Base-by-base conservation (phyloP, 495 filamentous ascomycete species). In the Penicillium antarcticum region DNA sequence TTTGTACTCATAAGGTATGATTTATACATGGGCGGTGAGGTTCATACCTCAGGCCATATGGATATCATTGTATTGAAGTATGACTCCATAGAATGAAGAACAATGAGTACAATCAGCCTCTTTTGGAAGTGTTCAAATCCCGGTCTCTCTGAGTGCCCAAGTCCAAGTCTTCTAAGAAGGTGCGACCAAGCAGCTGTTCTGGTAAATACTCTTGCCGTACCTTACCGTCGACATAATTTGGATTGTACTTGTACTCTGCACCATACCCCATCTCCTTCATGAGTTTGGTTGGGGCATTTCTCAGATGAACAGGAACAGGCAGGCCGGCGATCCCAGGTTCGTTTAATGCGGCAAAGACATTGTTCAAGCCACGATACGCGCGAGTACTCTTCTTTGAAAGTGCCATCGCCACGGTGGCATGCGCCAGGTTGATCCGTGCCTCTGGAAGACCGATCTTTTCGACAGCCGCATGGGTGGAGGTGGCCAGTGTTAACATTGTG, bases 221-320 rank as follows among this genome's bases (percentile, higher is more conserved):
- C 60, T 74, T 81, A n/a, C 94, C 94, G 53, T 91, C 83, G 56
- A 76, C 69, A 62, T 89, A 98, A 58, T 91, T 86, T 1, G 94
- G 94, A 60, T 95, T 95, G 67, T 98, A 98, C 63, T 98, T 98
- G 65, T 98, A 98, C 65, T 88, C 90, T 43, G 78, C 85, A 9
- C 94, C 94, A 56, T 89, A 91, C 1, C 89, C 92, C 41, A 97
- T 69, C 61, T 97, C 92, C 57, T 89, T 88, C 94, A 98, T 95
- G 57, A 97, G 60, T 59, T 82, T 80, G 6, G 94, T 97, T 2
- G 92, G 91, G 8, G 92, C 92, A 66, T 97, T 97, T 37, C 94
- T 71, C 44, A 98, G 69, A 70, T 98, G 94, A 33, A 95, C 66
- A 18, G 94, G 94, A 10, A 98, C 80, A 0, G 90, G 86, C 39